Base-by-base conservation (phyloP, 2,329 filamentous ascomycete species). In the Aureobasidium subglaciale region DNA sequence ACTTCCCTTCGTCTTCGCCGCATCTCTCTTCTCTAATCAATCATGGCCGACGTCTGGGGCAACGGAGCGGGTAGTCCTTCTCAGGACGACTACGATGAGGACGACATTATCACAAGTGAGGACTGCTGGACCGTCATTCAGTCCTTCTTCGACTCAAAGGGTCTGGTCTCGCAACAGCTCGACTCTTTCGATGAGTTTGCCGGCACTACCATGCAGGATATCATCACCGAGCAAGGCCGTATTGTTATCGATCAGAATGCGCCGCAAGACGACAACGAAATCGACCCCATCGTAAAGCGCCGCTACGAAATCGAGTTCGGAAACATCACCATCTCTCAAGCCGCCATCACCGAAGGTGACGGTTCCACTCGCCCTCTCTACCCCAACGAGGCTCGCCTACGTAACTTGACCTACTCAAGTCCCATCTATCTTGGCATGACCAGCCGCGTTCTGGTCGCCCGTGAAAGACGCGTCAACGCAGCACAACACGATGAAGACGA, bases 101-200 rank as follows among this genome's bases (percentile, higher is more conserved):
- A 58, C 37, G 61, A 60, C 57, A 59, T 61, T 63, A 96, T 97
- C 75, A 96, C 91, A 24, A 89, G 91, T 59, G 93, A 97, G 76
- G 95, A 99, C 74, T 96, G 90, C 78, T 99, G 95, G 93, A 88
- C 87, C 62, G 92, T 97, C 67, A 97, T 99, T 70, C 90, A 88
- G 56, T 88, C 93, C 9, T 97, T 96, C 78, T 99, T 99, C 75
- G 90, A 96, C 64, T 82, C 85, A 60, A 99, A 97, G 74, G 92
- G 93, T 66, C 81, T 99, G 29, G 93, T 96, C 20, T 96, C 93
- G 15, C 92, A 99, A 73, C 93, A 99, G 76, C 85, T 97, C 60
- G 92, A 97, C 70, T 99, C 95, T 0, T 99, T 96, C 74, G 90
- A 99, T 73, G 91, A 97, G 69, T 99, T 99, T 67, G 91, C 93